phyloP scores from a whole-genome alignment of 768 basidiomycete species.

The Lactifluus echinatus region DNA sequence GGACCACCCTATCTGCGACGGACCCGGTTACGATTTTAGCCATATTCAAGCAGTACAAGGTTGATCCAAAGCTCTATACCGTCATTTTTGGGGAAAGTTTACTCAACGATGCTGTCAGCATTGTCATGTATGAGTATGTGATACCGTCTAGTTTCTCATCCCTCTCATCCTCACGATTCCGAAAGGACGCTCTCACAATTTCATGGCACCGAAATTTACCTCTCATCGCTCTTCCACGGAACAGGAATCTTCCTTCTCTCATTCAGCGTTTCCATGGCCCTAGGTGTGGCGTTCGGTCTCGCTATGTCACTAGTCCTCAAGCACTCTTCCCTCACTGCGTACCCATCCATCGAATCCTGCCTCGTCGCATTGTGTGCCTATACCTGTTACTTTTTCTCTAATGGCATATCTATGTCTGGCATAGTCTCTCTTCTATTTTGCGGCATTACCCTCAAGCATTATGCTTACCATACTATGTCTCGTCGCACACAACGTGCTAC shows the following conservation, averaged over 20 bases:
- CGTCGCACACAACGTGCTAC: constrained; percentile 86
- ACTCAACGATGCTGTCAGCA: constrained; percentile 97
- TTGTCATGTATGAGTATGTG: constrained; percentile 99
- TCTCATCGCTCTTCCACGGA: constrained; percentile 88
- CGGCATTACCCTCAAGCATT: constrained; percentile 98
- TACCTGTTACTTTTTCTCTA: constrained; percentile 99
- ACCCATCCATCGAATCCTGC: constrained; percentile 95
- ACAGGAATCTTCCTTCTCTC: constrained; percentile 96
- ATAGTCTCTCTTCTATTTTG: constrained; percentile 98
- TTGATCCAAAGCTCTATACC: constrained; percentile 95
- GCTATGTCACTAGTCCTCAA: constrained; percentile 88
- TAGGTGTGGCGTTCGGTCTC: constrained; percentile 89
- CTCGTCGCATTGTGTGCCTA: constrained; percentile 91
- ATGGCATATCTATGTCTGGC: constrained; percentile 86
- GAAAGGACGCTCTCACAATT: constrained; percentile 84
- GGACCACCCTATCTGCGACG: constrained; percentile 93
- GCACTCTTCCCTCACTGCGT: constrained; percentile 79
- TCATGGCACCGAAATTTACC: constrained; percentile 78
- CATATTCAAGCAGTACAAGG: constrained; percentile 97
- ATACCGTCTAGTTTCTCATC: not conserved
- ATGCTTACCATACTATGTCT: constrained; percentile 99
- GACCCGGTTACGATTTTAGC: constrained; percentile 97
- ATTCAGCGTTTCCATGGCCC: constrained; percentile 89
- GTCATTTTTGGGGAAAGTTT: constrained; percentile 97
- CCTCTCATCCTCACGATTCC: not conserved